A percentile compares a stretch with the other conserved stretches of the same genome.
Evolutionary conservation across 2,329 filamentous ascomycete species (phyloP).

Genomic region (Colletotrichum liaoningense): DNA sequence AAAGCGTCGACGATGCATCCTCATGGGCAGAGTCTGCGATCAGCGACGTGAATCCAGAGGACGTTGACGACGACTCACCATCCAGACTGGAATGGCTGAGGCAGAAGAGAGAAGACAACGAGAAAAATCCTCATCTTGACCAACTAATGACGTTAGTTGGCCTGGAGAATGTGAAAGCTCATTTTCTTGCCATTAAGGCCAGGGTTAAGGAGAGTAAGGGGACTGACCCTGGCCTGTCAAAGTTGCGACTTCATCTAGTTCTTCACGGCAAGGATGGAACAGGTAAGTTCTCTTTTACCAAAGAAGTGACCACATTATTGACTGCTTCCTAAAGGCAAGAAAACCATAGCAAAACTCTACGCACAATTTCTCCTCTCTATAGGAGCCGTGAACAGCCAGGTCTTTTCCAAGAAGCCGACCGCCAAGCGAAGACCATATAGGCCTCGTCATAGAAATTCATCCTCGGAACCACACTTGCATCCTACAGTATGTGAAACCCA

Average conservation of each 20-base stretch:
- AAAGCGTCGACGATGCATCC: neutral
- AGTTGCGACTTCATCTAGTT: neutral
- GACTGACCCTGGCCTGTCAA: neutral
- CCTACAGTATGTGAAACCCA: slow-evolving; percentile 43
- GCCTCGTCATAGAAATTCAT: slow-evolving; percentile 28
- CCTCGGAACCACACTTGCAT: slow-evolving; percentile 42
- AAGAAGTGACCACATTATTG: too few species aligned
- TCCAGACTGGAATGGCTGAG: slow-evolving; percentile 47
- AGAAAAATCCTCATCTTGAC: slow-evolving; percentile 66
- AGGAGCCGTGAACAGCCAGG: slow-evolving; percentile 17
- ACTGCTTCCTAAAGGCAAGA: slow-evolving; percentile 56
- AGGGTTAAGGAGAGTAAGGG: neutral
- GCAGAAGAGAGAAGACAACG: slow-evolving; percentile 58
- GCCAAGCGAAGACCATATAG: too few species aligned
- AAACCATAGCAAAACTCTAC: slow-evolving; percentile 69
- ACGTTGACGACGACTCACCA: slow-evolving; percentile 55
- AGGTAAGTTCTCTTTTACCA: neutral
- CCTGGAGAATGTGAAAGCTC: slow-evolving; percentile 54
- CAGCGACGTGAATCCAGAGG: slow-evolving; percentile 38
- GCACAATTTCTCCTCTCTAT: slow-evolving; percentile 58
- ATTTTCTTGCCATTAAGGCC: slow-evolving; percentile 12
- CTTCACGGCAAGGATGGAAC: slow-evolving; percentile 2
- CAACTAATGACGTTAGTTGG: slow-evolving; percentile 71
- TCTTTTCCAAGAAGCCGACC: slow-evolving; percentile 39
- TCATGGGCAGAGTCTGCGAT: neutral